These are phyloP conservation scores for Gautieria morchelliformis DNA, from an alignment of 768 basidiomycete species.

Conservation along the genomic window DNA sequence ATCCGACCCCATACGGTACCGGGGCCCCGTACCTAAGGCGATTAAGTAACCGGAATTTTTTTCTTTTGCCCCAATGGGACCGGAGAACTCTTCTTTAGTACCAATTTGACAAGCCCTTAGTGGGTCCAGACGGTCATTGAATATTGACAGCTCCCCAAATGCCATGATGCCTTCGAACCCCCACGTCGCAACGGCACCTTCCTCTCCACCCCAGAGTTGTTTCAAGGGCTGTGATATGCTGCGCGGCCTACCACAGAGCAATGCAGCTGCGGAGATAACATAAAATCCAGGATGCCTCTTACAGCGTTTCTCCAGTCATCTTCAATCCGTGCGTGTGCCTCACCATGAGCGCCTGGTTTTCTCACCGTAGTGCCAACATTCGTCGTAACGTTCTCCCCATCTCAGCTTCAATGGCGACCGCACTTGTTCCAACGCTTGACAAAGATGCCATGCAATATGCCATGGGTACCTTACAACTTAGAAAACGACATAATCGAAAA, in stretches of 20 bases:
- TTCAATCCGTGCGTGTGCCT: background rate
- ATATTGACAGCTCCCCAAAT: background rate
- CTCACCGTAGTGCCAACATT: background rate
- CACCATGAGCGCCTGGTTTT: background rate
- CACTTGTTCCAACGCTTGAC: background rate
- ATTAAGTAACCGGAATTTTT: too few species aligned
- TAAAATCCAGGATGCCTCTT: background rate
- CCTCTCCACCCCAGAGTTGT: background rate
- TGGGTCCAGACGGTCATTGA: background rate
- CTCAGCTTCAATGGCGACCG: background rate
- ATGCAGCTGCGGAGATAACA: background rate
- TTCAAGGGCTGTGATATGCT: background rate
- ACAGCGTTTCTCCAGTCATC: background rate
- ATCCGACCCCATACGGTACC: too few species aligned
- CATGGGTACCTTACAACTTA: background rate
- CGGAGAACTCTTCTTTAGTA: too few species aligned
- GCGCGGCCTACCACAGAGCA: background rate
- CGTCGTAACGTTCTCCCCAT: background rate
- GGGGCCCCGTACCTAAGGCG: too few species aligned
- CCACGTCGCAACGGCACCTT: background rate
- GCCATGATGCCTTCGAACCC: background rate
- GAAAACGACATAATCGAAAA: slow-evolving; percentile 4
- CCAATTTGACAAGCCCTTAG: too few species aligned
- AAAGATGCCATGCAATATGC: background rate
- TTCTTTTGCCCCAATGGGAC: too few species aligned